Evolutionary conservation across 2,329 filamentous ascomycete species (phyloP).

Genomic region (Gaeumannomyces sp.): DNA sequence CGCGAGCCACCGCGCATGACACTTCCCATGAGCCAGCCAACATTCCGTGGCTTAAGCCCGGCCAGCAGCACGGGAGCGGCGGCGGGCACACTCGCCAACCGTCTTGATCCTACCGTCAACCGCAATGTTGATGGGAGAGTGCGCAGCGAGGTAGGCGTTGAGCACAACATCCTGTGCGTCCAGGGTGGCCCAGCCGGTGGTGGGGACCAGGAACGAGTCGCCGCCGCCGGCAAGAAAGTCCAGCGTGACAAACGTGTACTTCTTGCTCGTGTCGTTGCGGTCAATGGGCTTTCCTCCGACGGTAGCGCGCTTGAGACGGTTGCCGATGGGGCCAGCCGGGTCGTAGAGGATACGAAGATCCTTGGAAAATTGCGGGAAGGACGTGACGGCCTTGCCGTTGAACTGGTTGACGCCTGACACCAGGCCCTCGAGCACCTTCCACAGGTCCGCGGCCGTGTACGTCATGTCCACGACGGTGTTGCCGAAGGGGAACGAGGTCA

Average conservation of each 20-base stretch:
- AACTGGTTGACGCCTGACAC: conserved; percentile 48
- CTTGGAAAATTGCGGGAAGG: conserved; percentile 54
- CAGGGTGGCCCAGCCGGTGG: conserved; percentile 5
- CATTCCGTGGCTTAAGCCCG: neutral
- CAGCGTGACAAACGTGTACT: conserved; percentile 54
- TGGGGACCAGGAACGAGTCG: conserved; percentile 42
- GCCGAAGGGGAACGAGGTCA: conserved; percentile 60
- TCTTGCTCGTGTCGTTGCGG: conserved; percentile 20
- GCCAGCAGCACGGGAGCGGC: neutral
- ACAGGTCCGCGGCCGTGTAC: conserved; percentile 46
- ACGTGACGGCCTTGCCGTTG: conserved; percentile 46
- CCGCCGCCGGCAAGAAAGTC: conserved; percentile 58
- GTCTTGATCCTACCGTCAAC: conserved; percentile 12
- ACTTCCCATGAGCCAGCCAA: too few species aligned
- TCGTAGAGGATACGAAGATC: conserved; percentile 54
- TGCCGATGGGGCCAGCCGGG: conserved; percentile 40
- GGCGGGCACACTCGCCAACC: neutral
- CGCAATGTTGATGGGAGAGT: conserved; percentile 11
- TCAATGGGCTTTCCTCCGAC: conserved; percentile 44
- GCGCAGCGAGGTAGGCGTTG: conserved; percentile 6
- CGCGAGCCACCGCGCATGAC: too few species aligned
- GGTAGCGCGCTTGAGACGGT: conserved; percentile 45
- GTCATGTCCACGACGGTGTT: conserved; percentile 56
- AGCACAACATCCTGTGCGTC: conserved; percentile 12
- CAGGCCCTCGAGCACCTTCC: conserved; percentile 53